phyloP scores from a whole-genome alignment of 768 basidiomycete species.

The Suillus paluster region DNA sequence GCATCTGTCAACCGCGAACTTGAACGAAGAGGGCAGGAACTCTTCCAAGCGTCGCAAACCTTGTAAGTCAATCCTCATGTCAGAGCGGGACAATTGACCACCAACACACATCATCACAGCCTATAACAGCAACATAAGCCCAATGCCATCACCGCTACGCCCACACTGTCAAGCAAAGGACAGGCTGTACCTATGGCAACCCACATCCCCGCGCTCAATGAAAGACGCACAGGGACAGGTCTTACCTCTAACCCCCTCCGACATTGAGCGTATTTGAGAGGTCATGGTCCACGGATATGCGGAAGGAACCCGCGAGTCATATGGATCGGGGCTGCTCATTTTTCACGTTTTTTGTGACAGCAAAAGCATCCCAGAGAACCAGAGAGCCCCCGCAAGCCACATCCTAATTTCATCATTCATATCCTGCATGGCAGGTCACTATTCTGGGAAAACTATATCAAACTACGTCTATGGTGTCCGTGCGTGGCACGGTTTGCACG shows the following conservation, averaged over 20 bases:
- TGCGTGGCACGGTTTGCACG: constrained; percentile 22
- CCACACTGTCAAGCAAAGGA: constrained; percentile 35
- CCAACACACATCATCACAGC: too few relatives aligned
- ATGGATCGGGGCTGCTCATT: constrained; percentile 43
- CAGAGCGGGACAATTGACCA: too few relatives aligned
- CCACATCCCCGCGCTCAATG: constrained; percentile 1
- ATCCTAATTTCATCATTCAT: neutral
- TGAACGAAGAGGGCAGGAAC: neutral
- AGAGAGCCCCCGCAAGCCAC: neutral
- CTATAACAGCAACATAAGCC: constrained; percentile 19
- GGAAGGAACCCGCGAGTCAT: constrained; percentile 35
- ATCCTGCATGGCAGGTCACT: constrained; percentile 27
- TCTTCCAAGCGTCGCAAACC: neutral
- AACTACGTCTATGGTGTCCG: constrained; percentile 23
- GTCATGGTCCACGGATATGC: constrained; percentile 35
- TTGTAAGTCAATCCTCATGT: neutral
- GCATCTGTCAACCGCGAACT: constrained; percentile 16
- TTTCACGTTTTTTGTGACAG: constrained; percentile 42
- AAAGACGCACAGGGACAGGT: too few relatives aligned
- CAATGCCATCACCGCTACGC: constrained; percentile 19
- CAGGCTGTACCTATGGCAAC: constrained; percentile 31
- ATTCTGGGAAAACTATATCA: constrained; percentile 10
- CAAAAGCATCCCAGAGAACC: neutral
- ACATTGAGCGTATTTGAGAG: constrained; percentile 21
- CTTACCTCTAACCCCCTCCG: too few relatives aligned